A percentile compares a stretch with the other conserved stretches of the same genome.
phyloP scores from a whole-genome alignment of 805 yeast species.

The Candida pseudoglaebosa region DNA sequence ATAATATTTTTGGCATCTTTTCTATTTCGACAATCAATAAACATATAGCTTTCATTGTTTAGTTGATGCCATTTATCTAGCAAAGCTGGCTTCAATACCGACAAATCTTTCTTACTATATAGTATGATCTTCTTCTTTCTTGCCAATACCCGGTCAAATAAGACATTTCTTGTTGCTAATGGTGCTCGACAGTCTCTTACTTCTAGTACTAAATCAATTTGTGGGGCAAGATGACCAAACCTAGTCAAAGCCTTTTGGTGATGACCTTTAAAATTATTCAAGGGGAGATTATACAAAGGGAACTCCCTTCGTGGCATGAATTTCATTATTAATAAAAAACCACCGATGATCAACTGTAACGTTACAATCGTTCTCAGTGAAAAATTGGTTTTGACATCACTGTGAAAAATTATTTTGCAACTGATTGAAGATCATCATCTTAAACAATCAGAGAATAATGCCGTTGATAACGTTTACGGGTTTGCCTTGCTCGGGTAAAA shows the following conservation, averaged over 20 bases:
- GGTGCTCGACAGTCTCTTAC: conserved; percentile 91
- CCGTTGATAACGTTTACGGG: conserved; percentile 85
- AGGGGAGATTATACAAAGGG: conserved; percentile 65
- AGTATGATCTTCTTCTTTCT: conserved; percentile 57
- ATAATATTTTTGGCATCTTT: conserved; percentile 50
- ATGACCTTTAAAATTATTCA: conserved; percentile 87
- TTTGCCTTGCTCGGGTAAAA: conserved; percentile 80
- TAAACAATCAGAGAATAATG: conserved; percentile 42
- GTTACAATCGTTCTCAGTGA: too few relatives aligned
- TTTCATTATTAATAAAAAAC: conserved; percentile 22
- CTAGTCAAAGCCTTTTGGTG: conserved; percentile 73
- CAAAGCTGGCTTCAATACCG: conserved; percentile 37
- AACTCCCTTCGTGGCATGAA: conserved; percentile 71
- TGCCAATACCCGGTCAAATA: conserved; percentile 65
- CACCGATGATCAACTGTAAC: too few relatives aligned
- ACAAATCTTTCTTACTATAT: conserved; percentile 73
- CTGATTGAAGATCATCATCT: not conserved
- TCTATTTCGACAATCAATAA: conserved; percentile 54
- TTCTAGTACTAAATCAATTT: conserved; percentile 77
- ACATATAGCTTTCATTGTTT: conserved; percentile 32
- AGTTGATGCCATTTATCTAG: conserved; percentile 31
- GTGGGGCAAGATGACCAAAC: conserved; percentile 68
- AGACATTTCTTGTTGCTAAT: conserved; percentile 69
- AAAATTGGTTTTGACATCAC: too few relatives aligned
- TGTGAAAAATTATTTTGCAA: not conserved